phyloP scores from a whole-genome alignment of 2,329 filamentous ascomycete species.

The Neofusicoccum parvum region DNA sequence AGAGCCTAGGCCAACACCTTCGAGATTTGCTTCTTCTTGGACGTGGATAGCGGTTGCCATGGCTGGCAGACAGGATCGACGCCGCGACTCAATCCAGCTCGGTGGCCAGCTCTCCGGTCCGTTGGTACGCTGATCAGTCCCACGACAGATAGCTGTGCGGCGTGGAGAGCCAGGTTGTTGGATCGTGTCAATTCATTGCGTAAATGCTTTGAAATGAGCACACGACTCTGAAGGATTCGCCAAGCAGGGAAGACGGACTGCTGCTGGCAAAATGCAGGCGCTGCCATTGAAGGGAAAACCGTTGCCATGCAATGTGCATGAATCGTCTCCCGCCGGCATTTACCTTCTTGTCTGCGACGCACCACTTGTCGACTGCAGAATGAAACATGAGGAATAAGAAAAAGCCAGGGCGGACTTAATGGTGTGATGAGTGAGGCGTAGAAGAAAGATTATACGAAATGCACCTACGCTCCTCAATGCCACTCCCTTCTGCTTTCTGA shows the following conservation, averaged over 20 bases:
- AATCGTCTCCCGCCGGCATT: background rate
- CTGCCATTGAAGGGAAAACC: background rate
- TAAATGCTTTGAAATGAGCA: conserved; percentile 9
- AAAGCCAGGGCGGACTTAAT: background rate
- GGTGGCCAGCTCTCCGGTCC: background rate
- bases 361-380: background rate
- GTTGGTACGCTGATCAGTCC: background rate
- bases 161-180: background rate
- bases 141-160: conserved; percentile 5
- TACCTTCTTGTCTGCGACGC: background rate
- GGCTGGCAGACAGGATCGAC: background rate
- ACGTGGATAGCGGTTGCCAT: background rate
- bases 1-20: conserved; percentile 5
- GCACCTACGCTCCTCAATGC: background rate
- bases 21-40: background rate
- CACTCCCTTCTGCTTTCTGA: background rate
- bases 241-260: background rate
- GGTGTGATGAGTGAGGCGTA: background rate
- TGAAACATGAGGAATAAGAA: conserved; percentile 8
- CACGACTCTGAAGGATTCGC: conserved; percentile 15
- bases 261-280: background rate
- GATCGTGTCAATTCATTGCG: conserved; percentile 4
- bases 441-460: background rate
- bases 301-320: conserved; percentile 1
- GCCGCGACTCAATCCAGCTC: background rate